Percentiles rank a stretch among this genome's conserved stretches.
These are phyloP conservation scores for Mycena epipterygia DNA, from an alignment of 768 basidiomycete genomes.

Conservation along the genomic window DNA sequence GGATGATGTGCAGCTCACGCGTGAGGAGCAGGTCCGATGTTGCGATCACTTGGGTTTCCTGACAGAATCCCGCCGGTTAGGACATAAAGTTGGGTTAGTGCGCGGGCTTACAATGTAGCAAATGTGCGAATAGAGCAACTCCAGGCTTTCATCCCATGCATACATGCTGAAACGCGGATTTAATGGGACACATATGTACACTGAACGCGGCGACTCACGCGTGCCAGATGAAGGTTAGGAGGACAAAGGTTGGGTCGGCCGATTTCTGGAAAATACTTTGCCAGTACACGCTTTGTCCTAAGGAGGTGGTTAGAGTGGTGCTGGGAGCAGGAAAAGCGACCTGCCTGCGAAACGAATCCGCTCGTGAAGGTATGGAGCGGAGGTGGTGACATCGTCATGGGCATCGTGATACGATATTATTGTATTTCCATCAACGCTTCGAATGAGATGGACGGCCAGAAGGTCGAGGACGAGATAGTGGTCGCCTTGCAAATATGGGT, in stretches of 20 bases:
- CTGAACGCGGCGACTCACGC: constrained; percentile 41
- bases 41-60: constrained; percentile 65
- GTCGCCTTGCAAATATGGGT: constrained; percentile 34
- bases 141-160: constrained; percentile 73
- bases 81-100: not conserved
- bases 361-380: constrained; percentile 58
- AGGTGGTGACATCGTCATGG: constrained; percentile 54
- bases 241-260: constrained; percentile 67
- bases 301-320: not conserved
- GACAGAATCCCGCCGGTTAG: not conserved
- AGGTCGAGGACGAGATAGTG: constrained; percentile 59
- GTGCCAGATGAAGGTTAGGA: constrained; percentile 70
- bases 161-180: constrained; percentile 51
- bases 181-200: not conserved
- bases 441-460: constrained; percentile 63
- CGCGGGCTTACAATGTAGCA: constrained; percentile 56
- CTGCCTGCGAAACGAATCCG: constrained; percentile 63
- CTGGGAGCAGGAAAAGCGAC: not conserved
- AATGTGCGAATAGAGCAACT: constrained; percentile 65
- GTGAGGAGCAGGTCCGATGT: constrained; percentile 62
- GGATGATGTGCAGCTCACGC: constrained; percentile 68
- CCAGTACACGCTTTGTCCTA: constrained; percentile 63
- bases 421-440: constrained; percentile 58
- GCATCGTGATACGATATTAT: constrained; percentile 66
- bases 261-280: constrained; percentile 55